Conservation (phyloP, 345 rosid genomes). For the Punica granatum region DNA sequence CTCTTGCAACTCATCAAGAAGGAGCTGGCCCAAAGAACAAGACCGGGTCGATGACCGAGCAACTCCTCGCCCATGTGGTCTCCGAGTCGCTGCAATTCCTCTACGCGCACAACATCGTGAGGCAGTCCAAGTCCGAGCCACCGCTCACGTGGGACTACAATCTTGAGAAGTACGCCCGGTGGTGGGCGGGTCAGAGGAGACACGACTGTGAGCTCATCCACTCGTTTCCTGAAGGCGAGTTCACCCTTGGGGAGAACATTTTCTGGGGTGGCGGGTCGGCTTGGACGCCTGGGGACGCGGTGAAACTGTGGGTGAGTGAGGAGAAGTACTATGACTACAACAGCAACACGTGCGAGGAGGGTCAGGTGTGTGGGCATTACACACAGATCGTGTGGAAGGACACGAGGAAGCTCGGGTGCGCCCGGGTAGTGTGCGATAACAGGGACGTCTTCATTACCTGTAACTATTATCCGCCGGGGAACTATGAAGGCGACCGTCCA, state of each 20-base stretch:
- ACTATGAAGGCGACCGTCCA: conserved; percentile 69
- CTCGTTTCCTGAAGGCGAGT: conserved; percentile 51
- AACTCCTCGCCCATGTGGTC: not conserved
- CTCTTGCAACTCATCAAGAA: not conserved
- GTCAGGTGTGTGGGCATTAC: conserved; percentile 78
- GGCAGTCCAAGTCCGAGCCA: conserved; percentile 58
- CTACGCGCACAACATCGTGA: conserved; percentile 57
- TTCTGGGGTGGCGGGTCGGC: conserved; percentile 70
- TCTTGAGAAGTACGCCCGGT: conserved; percentile 59
- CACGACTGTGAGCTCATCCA: conserved; percentile 57
- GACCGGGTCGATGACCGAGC: not conserved
- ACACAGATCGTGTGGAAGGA: conserved; percentile 81
- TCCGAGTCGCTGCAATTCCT: conserved; percentile 61
- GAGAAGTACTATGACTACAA: conserved; percentile 58
- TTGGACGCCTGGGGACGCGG: conserved; percentile 64
- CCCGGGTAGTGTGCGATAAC: conserved; percentile 57
- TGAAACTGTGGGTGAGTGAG: conserved; percentile 62
- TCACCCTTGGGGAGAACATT: conserved; percentile 72
- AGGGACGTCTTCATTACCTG: conserved; percentile 92
- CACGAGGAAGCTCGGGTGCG: conserved; percentile 64
- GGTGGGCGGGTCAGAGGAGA: conserved; percentile 74
- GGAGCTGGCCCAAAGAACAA: not conserved
- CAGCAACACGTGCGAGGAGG: conserved; percentile 43
- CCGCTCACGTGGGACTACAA: conserved; percentile 61
- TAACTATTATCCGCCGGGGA: conserved; percentile 84